Base-by-base conservation (phyloP, 2,329 filamentous ascomycete species). In the Xylariales sp. region DNA sequence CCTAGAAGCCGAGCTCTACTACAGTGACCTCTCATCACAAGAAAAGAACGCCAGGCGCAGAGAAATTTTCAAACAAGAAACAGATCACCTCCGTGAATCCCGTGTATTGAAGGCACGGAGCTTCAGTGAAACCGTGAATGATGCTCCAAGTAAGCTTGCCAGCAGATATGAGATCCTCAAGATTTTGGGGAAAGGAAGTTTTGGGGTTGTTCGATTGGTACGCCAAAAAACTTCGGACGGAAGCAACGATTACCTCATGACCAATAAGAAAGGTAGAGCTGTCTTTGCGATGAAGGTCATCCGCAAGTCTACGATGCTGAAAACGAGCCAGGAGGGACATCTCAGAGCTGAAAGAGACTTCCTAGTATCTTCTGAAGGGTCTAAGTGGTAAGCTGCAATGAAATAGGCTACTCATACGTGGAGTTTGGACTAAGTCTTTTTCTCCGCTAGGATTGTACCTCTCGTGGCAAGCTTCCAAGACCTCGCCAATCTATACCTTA, bases 281-380 rank as follows among this genome's bases (percentile, higher is more conserved):
- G 80, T 95, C 1, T 97, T 84, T 58, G 93, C 93, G 12, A 96
- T 97, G 91, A 97, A 97, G 58, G 86, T 95, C 21, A 97, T 97
- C 49, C 81, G 85, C 41, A 98, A 98, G 57, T 88, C 88, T 1
- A 82, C 88, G 40, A 97, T 96, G 90, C 72, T 97, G 39, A 80
- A 83, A 11, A 93, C 88, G 43, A 84, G 84, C 45, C 93, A 97
- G 63, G 91, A 97, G 61, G 91, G 88, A 0, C 93, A 97, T 63
- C 63, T 98, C 15, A 81, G 88, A 24, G 91, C 90, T 0, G 91
- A 98, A 57, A 72, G 91, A 47, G 93, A 97, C 52, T 94, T 97
- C 47, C 73, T 98, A 6, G 88, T 95, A 18, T 81, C 85, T 5
- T 90, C 89, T 2, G 86, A 93, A 56, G 85, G 82, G n/a, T 94